A percentile compares a stretch with the other conserved stretches of the same genome.
Conservation (phyloP, 495 filamentous ascomycete genomes). For the Aspergillus incahuasiensis region DNA sequence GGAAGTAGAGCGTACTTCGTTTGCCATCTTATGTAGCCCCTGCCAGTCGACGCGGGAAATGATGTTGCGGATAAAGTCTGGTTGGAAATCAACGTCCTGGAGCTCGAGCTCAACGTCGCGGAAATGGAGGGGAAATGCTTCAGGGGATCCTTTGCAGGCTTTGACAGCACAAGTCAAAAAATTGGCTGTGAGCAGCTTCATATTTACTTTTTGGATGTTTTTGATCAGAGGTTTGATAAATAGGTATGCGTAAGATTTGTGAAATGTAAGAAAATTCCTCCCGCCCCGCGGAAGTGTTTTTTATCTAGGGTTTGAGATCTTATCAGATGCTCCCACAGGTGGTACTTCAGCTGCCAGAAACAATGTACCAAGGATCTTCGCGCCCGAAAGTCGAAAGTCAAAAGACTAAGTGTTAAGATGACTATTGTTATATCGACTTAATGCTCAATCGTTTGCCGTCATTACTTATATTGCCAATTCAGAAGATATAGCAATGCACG, state of each 20-base stretch:
- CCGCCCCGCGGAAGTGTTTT: neutral
- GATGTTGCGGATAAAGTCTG: slow-evolving; percentile 72
- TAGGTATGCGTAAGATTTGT: neutral
- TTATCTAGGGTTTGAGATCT: neutral
- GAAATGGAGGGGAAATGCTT: slow-evolving; percentile 86
- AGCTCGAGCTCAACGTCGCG: slow-evolving; percentile 83
- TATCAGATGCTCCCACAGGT: neutral
- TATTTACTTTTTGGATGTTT: neutral
- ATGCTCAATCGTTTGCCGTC: no score
- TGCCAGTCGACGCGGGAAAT: slow-evolving; percentile 86
- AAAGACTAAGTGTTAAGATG: no score
- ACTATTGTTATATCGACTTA: neutral
- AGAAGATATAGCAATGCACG: neutral
- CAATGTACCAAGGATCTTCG: no score
- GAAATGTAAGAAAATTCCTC: neutral
- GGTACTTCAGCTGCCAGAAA: neutral
- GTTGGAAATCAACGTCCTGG: slow-evolving; percentile 73
- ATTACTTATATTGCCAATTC: neutral
- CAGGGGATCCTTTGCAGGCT: slow-evolving; percentile 72
- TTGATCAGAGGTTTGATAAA: neutral
- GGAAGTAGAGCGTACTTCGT: slow-evolving; percentile 80
- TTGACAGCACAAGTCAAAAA: slow-evolving; percentile 96
- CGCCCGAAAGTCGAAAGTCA: no score
- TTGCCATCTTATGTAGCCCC: slow-evolving; percentile 63
- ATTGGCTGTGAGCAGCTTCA: slow-evolving; percentile 97